A percentile compares a stretch with the other conserved stretches of the same genome.
Evolutionary conservation across 331 rosid genomes (phyloP).

Genomic region (Erythrophleum ivorense): DNA sequence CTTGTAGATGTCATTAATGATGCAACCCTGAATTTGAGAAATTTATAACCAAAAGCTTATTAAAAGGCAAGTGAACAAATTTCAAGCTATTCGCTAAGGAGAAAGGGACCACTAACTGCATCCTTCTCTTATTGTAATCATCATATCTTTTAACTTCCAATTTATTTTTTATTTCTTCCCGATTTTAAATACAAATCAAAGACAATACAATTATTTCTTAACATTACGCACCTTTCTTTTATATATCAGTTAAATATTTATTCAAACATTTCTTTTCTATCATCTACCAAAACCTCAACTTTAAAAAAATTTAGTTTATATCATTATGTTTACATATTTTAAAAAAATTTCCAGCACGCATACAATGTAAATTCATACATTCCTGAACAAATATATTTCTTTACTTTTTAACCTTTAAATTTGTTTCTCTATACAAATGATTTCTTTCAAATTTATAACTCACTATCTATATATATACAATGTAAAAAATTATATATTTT

Average conservation of each 20-base stretch:
- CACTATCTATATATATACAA: too few species aligned
- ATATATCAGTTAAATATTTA: neutral
- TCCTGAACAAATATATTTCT: neutral
- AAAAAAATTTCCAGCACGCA: too few species aligned
- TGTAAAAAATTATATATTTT: too few species aligned
- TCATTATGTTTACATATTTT: too few species aligned
- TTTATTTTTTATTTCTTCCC: neutral
- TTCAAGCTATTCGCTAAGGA: neutral
- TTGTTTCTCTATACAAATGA: neutral
- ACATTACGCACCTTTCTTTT: neutral
- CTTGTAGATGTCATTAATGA: neutral
- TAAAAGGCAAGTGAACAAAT: neutral
- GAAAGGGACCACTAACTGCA: conserved; percentile 5
- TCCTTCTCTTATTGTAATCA: neutral
- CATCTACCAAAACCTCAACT: neutral
- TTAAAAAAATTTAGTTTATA: neutral
- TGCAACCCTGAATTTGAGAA: neutral
- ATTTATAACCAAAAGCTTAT: neutral
- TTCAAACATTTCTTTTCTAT: too few species aligned
- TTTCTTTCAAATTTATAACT: neutral
- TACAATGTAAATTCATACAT: neutral
- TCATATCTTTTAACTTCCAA: too few species aligned
- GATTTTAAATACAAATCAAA: neutral
- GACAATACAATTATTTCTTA: neutral
- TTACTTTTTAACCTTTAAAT: too few species aligned